Evolutionary conservation across 257 asterid species (phyloP).

Genomic region (Misopates orontium): DNA sequence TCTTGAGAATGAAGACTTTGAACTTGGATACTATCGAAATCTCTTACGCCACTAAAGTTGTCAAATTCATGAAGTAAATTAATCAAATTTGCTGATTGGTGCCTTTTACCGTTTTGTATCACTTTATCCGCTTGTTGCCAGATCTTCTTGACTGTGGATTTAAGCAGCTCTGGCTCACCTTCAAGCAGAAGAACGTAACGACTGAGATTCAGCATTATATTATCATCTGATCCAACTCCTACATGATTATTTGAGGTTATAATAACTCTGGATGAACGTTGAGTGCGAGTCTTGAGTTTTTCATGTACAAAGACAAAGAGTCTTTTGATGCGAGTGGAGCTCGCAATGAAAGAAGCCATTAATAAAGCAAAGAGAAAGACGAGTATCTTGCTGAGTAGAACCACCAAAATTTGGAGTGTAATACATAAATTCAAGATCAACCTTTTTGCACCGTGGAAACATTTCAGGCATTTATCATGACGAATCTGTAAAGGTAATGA

Average conservation of each 20-base stretch:
- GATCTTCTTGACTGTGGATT: conserved; percentile 31
- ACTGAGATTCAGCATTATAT: conserved; percentile 31
- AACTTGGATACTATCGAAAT: too few relatives aligned
- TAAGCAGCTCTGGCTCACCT: conserved; percentile 47
- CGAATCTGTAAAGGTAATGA: conserved; percentile 32
- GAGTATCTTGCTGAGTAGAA: conserved; percentile 32
- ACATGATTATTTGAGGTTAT: too few relatives aligned
- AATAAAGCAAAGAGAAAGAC: conserved; percentile 29
- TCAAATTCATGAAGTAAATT: conserved; percentile 31
- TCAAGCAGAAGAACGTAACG: conserved; percentile 45
- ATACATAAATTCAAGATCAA: conserved; percentile 31
- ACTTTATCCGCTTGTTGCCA: conserved; percentile 28
- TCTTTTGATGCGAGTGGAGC: conserved; percentile 22
- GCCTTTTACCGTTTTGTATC: conserved; percentile 35
- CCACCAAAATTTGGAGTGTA: conserved; percentile 34
- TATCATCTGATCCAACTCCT: too few relatives aligned
- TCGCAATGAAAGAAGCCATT: conserved; percentile 20
- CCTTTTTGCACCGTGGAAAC: conserved; percentile 33
- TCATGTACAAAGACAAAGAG: too few relatives aligned
- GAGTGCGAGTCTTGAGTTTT: too few relatives aligned
- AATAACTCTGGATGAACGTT: too few relatives aligned
- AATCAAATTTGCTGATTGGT: conserved; percentile 35
- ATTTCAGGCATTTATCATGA: conserved; percentile 39
- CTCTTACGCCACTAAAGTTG: too few relatives aligned
- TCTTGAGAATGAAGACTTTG: too few relatives aligned